A percentile compares a stretch with the other conserved stretches of the same genome.
phyloP scores from a whole-genome alignment of 192 early-diverging fungal species.

The Oehlia diaphana region DNA sequence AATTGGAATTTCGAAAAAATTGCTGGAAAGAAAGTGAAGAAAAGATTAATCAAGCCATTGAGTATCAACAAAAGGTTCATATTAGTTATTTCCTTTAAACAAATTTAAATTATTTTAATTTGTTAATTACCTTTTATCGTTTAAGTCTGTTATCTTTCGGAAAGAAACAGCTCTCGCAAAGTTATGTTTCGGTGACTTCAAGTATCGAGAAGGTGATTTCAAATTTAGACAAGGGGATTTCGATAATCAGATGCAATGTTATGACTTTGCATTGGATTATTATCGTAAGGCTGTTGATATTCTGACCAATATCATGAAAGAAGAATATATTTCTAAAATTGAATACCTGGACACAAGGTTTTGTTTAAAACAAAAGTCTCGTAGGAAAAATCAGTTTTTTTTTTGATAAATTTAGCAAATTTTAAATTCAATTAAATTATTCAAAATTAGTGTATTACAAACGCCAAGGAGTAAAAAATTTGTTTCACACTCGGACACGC shows the following conservation, averaged over 20 bases:
- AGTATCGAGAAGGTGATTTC: conserved; percentile 32
- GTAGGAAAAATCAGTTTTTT: background rate
- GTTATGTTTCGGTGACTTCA: conserved; percentile 48
- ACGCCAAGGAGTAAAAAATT: conserved; percentile 53
- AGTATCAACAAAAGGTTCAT: conserved; percentile 32
- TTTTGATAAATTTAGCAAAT: background rate
- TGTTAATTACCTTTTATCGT: background rate
- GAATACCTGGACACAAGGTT: conserved; percentile 50
- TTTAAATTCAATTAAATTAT: background rate
- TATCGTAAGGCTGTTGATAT: conserved; percentile 50
- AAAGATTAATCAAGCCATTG: conserved; percentile 38
- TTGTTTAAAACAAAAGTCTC: background rate
- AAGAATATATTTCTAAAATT: conserved; percentile 49
- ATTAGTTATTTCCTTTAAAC: background rate
- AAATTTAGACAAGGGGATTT: conserved; percentile 45
- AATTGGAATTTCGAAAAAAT: conserved; percentile 52
- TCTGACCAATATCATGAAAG: conserved; percentile 54
- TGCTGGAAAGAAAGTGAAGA: conserved; percentile 46
- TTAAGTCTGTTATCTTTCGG: conserved; percentile 16
- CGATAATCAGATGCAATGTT: conserved; percentile 36
- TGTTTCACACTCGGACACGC: background rate
- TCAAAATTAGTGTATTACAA: conserved; percentile 37
- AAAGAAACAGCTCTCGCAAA: conserved; percentile 21
- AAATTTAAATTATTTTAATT: background rate
- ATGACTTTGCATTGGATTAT: conserved; percentile 49